A percentile compares a stretch with the other conserved stretches of the same genome.
Evolutionary conservation across 371 early-diverging fungal genomes (phyloP).

Genomic region (Actinomortierella wolfii): DNA sequence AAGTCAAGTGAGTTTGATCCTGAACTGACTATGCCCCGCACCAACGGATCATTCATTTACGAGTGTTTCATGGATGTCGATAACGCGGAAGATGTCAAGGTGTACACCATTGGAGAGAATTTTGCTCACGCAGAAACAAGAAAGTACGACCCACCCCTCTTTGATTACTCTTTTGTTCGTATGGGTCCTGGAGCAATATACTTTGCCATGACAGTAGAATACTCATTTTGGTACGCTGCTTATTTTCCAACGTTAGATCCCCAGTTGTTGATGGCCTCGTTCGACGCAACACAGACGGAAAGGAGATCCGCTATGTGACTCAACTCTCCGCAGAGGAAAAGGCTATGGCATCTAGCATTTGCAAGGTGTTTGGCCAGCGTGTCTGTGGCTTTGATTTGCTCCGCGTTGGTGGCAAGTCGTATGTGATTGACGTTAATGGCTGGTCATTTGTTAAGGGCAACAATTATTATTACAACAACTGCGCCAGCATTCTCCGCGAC

Average conservation of each 20-base stretch:
- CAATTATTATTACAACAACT: conserved; percentile 90
- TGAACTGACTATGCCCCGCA: conserved; percentile 65
- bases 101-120: conserved; percentile 92
- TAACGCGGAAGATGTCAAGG: conserved; percentile 96
- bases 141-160: conserved; percentile 64
- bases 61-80: conserved; percentile 95
- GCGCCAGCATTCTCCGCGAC: conserved; percentile 76
- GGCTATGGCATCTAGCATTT: conserved; percentile 81
- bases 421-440: conserved; percentile 99
- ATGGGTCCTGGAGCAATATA: no score
- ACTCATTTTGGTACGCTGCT: background rate
- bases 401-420: conserved; percentile 83
- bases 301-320: conserved; percentile 94
- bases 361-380: conserved; percentile 78
- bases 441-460: conserved; percentile 99
- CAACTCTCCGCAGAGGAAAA: conserved; percentile 82
- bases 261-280: conserved; percentile 98
- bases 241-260: conserved; percentile 58
- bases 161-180: background rate
- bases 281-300: conserved; percentile 94
- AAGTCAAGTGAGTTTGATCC: conserved; percentile 94
- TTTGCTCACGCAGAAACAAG: conserved; percentile 98
- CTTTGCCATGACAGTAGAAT: no score
- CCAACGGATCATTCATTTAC: conserved; percentile 91
- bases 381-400: conserved; percentile 98